Base-by-base conservation (phyloP, 192 early-diverging fungal genomes). In the Coemansia sp. region DNA sequence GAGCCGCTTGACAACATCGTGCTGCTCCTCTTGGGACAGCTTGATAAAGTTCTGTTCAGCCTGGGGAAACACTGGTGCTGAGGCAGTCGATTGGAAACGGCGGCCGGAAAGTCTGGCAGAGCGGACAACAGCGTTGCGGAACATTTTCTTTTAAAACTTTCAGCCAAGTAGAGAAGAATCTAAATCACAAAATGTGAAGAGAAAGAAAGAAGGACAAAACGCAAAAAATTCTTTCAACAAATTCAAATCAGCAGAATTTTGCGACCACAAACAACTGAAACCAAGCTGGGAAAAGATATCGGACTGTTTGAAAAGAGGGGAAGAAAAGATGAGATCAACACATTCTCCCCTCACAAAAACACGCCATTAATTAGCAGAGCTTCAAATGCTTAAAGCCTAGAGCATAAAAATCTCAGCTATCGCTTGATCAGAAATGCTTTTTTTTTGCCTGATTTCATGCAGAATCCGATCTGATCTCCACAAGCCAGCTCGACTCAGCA, bases 11-110 rank as follows among this genome's bases (percentile, higher is more conserved):
- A 90, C 79, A 58, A 96, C 87, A 59, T 91, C 88, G 61, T 82
- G 83, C 86, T 96, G 92, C 81, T 96, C 93, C 63, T 85, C 83
- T 61, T 90, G 82, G 23, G 90, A 85, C 43, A 92, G 88, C 70
- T 86, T 87, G 58, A 68, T 74, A 86, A 89, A 92, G 48, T 86
- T 65, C 66, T 83, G 66, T 63, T 78, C 76, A 35, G 71, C 75
- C 63, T 75, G 80, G 31, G 57, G 58, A 39, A 75, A 68, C 55
- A 69, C 75, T 13, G 79, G 67, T 26, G 66, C 76, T 25, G 66
- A 67, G 52, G 65, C 67, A 28, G 66, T 73, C 62, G 75, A 77
- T 70, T 73, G 90, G 81, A 73, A 87, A 68, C 73, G 88, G 72
- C 87, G 86, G 82, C 90, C 87, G 81, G 78, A 78, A 75, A 72